A percentile compares a stretch with the other conserved stretches of the same genome.
Evolutionary conservation across 805 yeast species (phyloP).

Genomic region (Metschnikowia similis): DNA sequence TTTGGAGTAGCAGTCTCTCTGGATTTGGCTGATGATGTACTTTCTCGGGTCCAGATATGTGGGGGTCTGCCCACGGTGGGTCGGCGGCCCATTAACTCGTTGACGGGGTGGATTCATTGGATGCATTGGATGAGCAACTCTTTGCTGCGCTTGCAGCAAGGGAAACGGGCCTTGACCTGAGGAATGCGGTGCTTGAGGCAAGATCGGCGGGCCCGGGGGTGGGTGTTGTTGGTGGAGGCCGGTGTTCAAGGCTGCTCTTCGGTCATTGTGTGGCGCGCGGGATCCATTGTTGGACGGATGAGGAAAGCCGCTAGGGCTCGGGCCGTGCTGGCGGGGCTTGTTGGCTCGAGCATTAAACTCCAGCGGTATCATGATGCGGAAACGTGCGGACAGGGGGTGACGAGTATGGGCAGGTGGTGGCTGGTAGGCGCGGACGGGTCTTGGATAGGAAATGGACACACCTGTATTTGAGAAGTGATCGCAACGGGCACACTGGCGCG

Average conservation of each 20-base stretch:
- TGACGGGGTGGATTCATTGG: slow-evolving; percentile 5
- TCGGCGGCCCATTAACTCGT: background rate
- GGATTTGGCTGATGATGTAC: slow-evolving; percentile 28
- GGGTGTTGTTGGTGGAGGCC: slow-evolving; percentile 1
- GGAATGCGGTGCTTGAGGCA: background rate
- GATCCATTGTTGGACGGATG: background rate
- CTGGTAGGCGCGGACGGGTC: too few relatives aligned
- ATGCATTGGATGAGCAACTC: background rate
- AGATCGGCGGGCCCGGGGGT: background rate
- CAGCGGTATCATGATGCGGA: slow-evolving; percentile 12
- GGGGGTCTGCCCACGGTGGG: background rate
- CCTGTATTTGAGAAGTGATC: background rate
- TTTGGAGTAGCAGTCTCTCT: slow-evolving; percentile 37
- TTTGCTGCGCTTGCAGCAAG: background rate
- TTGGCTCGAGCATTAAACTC: slow-evolving; percentile 5
- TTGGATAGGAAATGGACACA: too few relatives aligned
- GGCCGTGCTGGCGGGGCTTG: background rate
- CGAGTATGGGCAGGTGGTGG: too few relatives aligned
- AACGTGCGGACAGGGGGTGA: too few relatives aligned
- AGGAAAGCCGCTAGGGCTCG: background rate
- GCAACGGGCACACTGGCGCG: background rate
- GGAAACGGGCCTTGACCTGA: background rate
- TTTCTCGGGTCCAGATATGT: slow-evolving; percentile 16
- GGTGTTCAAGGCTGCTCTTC: background rate
- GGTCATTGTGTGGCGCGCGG: background rate